A percentile compares a stretch with the other conserved stretches of the same genome.
Evolutionary conservation across 2,329 filamentous ascomycete genomes (phyloP).

Genomic region (Venturia asperata): DNA sequence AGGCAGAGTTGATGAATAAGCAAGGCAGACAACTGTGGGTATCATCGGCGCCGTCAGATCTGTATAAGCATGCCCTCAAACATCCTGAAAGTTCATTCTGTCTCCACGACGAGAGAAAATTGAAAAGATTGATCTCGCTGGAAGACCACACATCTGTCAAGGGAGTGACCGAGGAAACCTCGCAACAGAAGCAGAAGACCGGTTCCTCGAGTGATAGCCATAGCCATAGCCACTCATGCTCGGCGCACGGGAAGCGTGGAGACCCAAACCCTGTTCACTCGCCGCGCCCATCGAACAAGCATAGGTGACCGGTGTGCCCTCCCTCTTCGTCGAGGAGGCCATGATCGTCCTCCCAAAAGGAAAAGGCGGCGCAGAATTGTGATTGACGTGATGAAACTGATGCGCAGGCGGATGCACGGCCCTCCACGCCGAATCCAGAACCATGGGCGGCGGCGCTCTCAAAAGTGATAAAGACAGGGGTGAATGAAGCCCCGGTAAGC

Average conservation of each 20-base stretch:
- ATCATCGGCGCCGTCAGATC: neutral
- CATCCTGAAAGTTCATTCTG: too few relatives aligned
- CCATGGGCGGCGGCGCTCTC: neutral
- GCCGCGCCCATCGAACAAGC: neutral
- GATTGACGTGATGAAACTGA: neutral
- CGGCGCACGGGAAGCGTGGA: neutral
- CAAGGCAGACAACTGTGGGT: neutral
- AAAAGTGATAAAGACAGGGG: neutral
- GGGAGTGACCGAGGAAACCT: neutral
- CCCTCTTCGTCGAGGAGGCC: too few relatives aligned
- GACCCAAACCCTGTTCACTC: neutral
- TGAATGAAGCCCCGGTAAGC: neutral
- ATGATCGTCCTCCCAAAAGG: neutral
- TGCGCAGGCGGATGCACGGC: slow-evolving; percentile 8
- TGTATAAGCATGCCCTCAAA: neutral
- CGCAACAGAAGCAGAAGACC: neutral
- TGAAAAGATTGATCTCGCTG: too few relatives aligned
- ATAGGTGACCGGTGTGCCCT: neutral
- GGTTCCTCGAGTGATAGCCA: neutral
- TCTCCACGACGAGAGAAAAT: too few relatives aligned
- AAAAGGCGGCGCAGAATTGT: too few relatives aligned
- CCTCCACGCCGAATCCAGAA: slow-evolving; percentile 1
- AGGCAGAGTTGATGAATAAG: neutral
- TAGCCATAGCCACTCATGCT: neutral
- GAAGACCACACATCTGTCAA: too few relatives aligned